A percentile compares a stretch with the other conserved stretches of the same genome.
phyloP scores from a whole-genome alignment of 2,329 filamentous ascomycete genomes.

The Gnomoniopsis smithogilvyi region DNA sequence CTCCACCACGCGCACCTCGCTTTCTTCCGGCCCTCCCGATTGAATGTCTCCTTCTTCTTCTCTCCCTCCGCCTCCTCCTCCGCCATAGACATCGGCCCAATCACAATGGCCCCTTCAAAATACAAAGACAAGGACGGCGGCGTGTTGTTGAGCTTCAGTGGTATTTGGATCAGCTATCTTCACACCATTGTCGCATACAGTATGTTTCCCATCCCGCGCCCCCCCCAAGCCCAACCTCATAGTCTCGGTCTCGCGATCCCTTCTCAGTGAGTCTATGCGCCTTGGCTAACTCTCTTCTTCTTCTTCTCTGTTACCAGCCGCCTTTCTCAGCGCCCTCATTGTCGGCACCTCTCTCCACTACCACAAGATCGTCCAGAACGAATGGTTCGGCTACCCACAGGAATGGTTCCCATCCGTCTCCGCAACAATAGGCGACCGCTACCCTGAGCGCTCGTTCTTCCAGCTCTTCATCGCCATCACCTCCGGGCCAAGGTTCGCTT shows the following conservation, averaged over 20 bases:
- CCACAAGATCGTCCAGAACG: constrained; percentile 95
- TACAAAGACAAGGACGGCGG: constrained; percentile 67
- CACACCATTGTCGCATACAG: constrained; percentile 84
- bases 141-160: constrained; percentile 66
- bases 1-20: not conserved
- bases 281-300: not conserved
- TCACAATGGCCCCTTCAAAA: constrained; percentile 38
- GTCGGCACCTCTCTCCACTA: constrained; percentile 84
- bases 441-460: constrained; percentile 94
- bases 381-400: constrained; percentile 89
- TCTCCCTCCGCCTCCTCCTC: not conserved
- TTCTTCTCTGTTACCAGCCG: constrained; percentile 45
- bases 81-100: not conserved
- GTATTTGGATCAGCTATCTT: constrained; percentile 84
- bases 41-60: constrained; percentile 15
- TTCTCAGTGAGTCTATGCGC: not conserved
- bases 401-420: constrained; percentile 98
- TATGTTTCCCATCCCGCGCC: constrained; percentile 42
- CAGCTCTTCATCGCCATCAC: constrained; percentile 97
- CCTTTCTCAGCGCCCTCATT: constrained; percentile 82
- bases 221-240: too few species aligned
- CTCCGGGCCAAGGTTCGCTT: constrained; percentile 87
- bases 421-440: constrained; percentile 93
- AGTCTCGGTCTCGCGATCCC: not conserved
- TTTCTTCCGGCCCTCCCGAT: not conserved